Base-by-base conservation (phyloP, 139 green algal species). In the Pleodorina starrii region DNA sequence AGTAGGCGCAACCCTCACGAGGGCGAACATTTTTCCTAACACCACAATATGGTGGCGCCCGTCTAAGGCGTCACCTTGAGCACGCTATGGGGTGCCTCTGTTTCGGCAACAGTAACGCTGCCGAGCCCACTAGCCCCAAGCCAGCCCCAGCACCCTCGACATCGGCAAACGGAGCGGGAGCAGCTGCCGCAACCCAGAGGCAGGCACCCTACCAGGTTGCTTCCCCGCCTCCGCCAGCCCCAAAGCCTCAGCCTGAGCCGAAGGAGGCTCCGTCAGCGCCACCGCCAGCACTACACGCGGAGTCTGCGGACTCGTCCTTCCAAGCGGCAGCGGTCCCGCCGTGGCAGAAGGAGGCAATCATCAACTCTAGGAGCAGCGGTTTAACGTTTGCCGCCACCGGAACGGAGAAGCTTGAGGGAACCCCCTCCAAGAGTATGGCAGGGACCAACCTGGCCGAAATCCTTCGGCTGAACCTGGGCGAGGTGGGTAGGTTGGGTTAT, bases 401-500 rank as follows among this genome's bases (percentile, higher is more conserved):
- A 2, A 32, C 44, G 1, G 82, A 88, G 44, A 79, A 88, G 36
- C 23, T 87, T 27, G 81, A 86, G 17, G 60, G 60, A 11, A 79
- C 66, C 12, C 29, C 82, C 9, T 46, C 32, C 16, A 80, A 68
- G 21, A 69, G 44, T 25, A 88, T 79, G 66, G 66, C 82, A 19
- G 82, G 63, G 32, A 51, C 82, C 17, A 88, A 87, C 43, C n/a
- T 88, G n/a, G 59, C 87, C 0, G 90, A 93, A 51, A 88, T 93
- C 35, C 87, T 93, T 36, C 76, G 91, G 0, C 76, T 93, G 2
- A 93, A 93, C 54, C 84, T 93, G 29, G 91, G 83, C 54, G 87
- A 93, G 91, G 91, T 93, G 59, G 32, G 85, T n/a, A n/a, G n/a
- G n/a, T n/a, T n/a, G n/a, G n/a, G n/a, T n/a, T n/a, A n/a, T n/a